Evolutionary conservation across 2,329 filamentous ascomycete species (phyloP), one percentile per base, ranked within the genome.

Genomic region (Epichloe glyceriae): DNA sequence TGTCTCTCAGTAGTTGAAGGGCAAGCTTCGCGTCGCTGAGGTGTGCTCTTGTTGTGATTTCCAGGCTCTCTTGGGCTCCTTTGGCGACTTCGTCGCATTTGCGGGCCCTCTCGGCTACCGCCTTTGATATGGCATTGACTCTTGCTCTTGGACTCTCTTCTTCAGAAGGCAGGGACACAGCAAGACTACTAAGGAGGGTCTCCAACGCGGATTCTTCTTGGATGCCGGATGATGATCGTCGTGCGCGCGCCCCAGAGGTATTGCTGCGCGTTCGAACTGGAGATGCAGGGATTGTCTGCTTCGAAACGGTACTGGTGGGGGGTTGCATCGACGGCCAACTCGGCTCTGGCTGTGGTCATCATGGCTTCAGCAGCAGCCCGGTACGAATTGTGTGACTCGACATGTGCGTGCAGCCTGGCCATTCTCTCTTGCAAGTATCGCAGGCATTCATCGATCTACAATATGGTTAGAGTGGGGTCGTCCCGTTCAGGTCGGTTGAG

Each of bases 391-490:
- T 71, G 66, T 3, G 68, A 67, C 46, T 73, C 67, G 2, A 74
- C 61, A 26, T 71, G 69, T 3, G 64, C 56, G 2, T 67, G 62
- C 3, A 78, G 64, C 1, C 67, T 62, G 11, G 65, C 61, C 5
- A 72, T 67, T n/a, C 73, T 71, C 35, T 72, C 70, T 2, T 76
- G 62, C 0, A 81, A 64, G 52, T 76, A 73, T 49, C 71, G 66
- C 1, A 81, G 65, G 53, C 76, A 80, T 19, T 73, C 67, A 37
- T 73, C 65, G 19, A 79, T 71, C 76, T 80, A 44, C 0, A 5
- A 0, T 15, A 0, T 3, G 55, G 67, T 41, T 68, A 64, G 33
- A 0, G 3, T 19, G 12, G 35, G 2, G 45, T 17, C 19, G 17
- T 17, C 39, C 12, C 4, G 12, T 7, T 10, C 8, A 22, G 20